Base-by-base conservation (phyloP, 2,329 filamentous ascomycete genomes). In the Boeremia lycopersici region DNA sequence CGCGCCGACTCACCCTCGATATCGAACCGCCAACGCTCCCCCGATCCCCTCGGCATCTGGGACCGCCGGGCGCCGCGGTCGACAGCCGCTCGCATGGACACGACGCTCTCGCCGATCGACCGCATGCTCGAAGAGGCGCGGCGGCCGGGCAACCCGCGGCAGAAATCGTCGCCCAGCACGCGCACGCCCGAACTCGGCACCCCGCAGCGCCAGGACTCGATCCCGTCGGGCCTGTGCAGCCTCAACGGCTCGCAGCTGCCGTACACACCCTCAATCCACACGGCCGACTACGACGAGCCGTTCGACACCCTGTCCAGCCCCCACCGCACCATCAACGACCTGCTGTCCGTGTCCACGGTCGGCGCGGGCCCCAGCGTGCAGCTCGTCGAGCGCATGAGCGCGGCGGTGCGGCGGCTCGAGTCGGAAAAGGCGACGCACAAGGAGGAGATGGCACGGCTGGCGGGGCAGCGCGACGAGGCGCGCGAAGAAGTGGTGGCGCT, bases 361-460 rank as follows among this genome's bases (percentile, higher is more conserved):
- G 93, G 88, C 0, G 93, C 93, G 0, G 95, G 95, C 0, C 95
- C 95, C 0, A 93, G 89, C 0, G 93, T 99, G 1, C 93, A 98
- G 76, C 84, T 99, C 0, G 93, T 99, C 13, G 95, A 98, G 77
- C 86, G 93, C 48, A 96, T 99, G 91, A 96, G 90, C 69, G 91
- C 93, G 2, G 91, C 92, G 0, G 93, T 99, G 39, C 89, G 95
- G 9, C 86, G 93, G 6, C 81, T 99, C 0, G 95, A 99, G 72
- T 91, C 87, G 43, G 95, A 99, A 72, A 96, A 96, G 71, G 90
- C 95, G 1, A 89, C 89, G 1, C 87, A 88, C 12, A 91, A 89
- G 68, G 95, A 99, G 71, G 95, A 99, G 73, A 81, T 97, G 61
- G 81, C 84, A 0, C 83, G 93, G 7, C 84, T 99, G 15, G 86